These are phyloP conservation scores for Alnus glutinosa DNA, from an alignment of 306 rosid genomes.

Conservation along the genomic window DNA sequence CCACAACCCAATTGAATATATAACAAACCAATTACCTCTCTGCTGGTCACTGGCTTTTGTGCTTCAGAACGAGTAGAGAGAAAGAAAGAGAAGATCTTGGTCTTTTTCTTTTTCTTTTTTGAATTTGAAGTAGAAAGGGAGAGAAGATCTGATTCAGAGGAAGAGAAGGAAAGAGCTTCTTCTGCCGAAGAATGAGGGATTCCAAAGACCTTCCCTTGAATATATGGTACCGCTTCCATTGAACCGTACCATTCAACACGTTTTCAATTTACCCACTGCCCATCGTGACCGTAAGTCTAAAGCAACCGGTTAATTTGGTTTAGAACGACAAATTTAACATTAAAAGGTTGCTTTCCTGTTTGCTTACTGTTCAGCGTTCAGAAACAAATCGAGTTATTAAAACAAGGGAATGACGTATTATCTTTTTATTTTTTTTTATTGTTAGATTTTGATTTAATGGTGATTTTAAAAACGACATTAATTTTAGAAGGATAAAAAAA, in stretches of 20 bases:
- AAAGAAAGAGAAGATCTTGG: background rate
- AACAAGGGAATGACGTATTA: no score
- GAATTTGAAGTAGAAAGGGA: background rate
- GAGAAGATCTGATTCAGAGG: conserved; percentile 35
- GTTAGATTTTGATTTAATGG: no score
- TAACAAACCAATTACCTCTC: conserved; percentile 32
- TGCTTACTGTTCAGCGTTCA: background rate
- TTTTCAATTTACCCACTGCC: conserved; percentile 21
- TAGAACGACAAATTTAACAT: background rate
- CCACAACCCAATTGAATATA: background rate
- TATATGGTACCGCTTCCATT: conserved; percentile 6
- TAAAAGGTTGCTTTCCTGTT: background rate
- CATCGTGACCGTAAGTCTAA: background rate
- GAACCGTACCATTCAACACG: conserved; percentile 23
- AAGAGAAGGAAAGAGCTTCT: conserved; percentile 19
- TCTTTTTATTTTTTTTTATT: no score
- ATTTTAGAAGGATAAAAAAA: background rate
- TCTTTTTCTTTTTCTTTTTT: no score
- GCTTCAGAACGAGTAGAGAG: conserved; percentile 21
- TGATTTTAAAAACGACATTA: no score
- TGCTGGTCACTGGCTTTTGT: background rate
- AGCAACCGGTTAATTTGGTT: background rate
- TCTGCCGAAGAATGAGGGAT: conserved; percentile 29
- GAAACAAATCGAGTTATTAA: background rate
- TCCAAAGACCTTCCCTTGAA: conserved; percentile 22